These are phyloP conservation scores for Cadophora sp. DNA, from an alignment of 2,329 filamentous ascomycete genomes.

Conservation along the genomic window DNA sequence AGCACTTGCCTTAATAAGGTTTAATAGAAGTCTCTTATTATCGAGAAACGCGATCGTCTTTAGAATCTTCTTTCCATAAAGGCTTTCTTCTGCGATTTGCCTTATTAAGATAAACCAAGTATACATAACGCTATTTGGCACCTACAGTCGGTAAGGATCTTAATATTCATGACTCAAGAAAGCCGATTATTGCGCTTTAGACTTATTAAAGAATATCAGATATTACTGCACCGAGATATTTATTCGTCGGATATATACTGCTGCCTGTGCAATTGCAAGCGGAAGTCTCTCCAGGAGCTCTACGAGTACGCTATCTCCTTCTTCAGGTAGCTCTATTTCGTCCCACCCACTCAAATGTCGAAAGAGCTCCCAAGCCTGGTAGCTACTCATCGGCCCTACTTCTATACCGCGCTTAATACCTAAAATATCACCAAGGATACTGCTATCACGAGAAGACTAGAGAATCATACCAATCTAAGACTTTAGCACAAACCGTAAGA, in stretches of 20 bases:
- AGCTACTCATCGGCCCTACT: constrained; percentile 37
- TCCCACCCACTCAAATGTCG: constrained; percentile 19
- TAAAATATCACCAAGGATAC: constrained; percentile 42
- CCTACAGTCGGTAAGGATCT: constrained; percentile 42
- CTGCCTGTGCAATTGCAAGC: constrained; percentile 46
- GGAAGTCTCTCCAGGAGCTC: constrained; percentile 43
- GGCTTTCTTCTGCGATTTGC: constrained; percentile 42
- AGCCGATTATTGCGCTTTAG: constrained; percentile 32
- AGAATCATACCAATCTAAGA: constrained; percentile 41
- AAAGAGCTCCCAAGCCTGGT: constrained; percentile 35
- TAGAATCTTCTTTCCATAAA: constrained; percentile 43
- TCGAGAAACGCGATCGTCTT: constrained; percentile 46
- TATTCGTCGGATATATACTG: constrained; percentile 44
- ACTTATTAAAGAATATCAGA: constrained; percentile 37
- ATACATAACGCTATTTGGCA: constrained; percentile 46
- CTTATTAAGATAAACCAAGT: constrained; percentile 49
- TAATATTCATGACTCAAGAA: constrained; percentile 38
- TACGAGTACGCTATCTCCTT: constrained; percentile 30
- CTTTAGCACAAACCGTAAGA: constrained; percentile 41
- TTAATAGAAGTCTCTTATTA: constrained; percentile 43
- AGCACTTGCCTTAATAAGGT: constrained; percentile 39
- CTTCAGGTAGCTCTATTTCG: background rate
- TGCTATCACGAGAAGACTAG: constrained; percentile 46
- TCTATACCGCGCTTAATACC: constrained; percentile 34
- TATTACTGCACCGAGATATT: constrained; percentile 39